A percentile compares a stretch with the other conserved stretches of the same genome.
These are phyloP conservation scores for Babesia ovis DNA, from an alignment of 169 alveolate genomes.

Conservation along the genomic window DNA sequence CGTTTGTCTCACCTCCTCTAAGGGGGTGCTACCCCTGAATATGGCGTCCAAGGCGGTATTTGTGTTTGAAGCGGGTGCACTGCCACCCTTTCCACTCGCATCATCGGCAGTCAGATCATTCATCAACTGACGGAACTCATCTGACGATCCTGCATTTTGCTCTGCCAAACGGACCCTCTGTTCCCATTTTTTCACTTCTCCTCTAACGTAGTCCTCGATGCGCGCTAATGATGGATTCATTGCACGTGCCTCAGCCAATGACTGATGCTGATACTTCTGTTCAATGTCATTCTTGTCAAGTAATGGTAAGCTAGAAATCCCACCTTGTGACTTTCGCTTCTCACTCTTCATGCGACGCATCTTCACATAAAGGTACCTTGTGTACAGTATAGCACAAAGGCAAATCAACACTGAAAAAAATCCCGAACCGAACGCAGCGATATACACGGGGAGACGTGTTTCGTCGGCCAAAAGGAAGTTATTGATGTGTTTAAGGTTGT, in stretches of 20 bases:
- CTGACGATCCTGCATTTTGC: background rate
- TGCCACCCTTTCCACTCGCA: background rate
- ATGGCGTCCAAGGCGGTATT: conserved; percentile 8
- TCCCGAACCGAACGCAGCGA: conserved; percentile 44
- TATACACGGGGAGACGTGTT: conserved; percentile 43
- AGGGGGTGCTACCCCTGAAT: background rate
- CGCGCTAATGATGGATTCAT: conserved; percentile 40
- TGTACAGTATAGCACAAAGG: conserved; percentile 39
- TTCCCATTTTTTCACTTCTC: conserved; percentile 35
- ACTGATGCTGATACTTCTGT: background rate
- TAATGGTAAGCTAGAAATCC: conserved; percentile 8
- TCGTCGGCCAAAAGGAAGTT: conserved; percentile 50
- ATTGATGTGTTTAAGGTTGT: conserved; percentile 28
- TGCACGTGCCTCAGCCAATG: conserved; percentile 40
- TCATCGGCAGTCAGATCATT: background rate
- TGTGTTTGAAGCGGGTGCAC: background rate
- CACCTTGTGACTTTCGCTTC: background rate
- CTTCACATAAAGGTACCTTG: conserved; percentile 19
- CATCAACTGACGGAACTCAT: background rate
- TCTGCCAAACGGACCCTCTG: conserved; percentile 26
- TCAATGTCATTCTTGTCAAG: conserved; percentile 7
- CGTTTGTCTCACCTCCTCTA: background rate
- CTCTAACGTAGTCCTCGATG: conserved; percentile 45
- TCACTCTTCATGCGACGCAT: conserved; percentile 8
- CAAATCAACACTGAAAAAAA: conserved; percentile 49